Base-by-base conservation (phyloP, 257 asterid genomes). In the Rauvolfia tetraphylla region DNA sequence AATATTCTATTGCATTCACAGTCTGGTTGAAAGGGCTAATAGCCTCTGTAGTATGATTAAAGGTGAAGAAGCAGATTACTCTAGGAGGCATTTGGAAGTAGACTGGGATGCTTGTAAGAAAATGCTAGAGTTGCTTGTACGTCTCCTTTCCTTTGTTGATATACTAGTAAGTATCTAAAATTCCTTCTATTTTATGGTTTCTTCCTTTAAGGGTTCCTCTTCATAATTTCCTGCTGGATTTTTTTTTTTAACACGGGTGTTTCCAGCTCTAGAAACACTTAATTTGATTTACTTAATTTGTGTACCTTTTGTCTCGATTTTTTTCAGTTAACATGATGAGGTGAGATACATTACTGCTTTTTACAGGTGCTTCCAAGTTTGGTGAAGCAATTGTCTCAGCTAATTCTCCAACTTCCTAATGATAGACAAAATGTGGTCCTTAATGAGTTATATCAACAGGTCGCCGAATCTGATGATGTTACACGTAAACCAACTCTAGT, bases 401-500 rank as follows among this genome's bases (percentile, higher is more conserved):
- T 89, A 73, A 80, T 90, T 41, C 82, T 85, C 54, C 83, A 80
- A 72, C 85, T 92, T 70, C 96, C 96, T 53, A 62, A 25, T 22
- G 83, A 75, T 76, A 88, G 87, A 72, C 96, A 87, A 76, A 86
- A 80, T 77, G 75, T 75, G 75, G 75, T 88, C 78, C 91, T 92
- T 71, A 83, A 85, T 76, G 89, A 92, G 87, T 79, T 92, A 75
- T 87, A 89, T 84, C 90, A 86, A 79, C 96, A 88, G 72, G 86
- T 92, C 46, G 92, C 97, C 22, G 97, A 92, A 75, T 90, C 96
- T 66, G 97, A 91, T 42, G 93, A 91, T 88, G 96, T 91, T 75
- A 86, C 86, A 62, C 78, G 96, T 56, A 91, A 91, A 79, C 92
- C 96, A 7, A 83, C 96, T 38, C 81, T 91, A 58, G 88, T 91